A percentile compares a stretch with the other conserved stretches of the same genome.
Conservation (phyloP, 352 stramenopile species). For the Phytopythium mirpurense region DNA sequence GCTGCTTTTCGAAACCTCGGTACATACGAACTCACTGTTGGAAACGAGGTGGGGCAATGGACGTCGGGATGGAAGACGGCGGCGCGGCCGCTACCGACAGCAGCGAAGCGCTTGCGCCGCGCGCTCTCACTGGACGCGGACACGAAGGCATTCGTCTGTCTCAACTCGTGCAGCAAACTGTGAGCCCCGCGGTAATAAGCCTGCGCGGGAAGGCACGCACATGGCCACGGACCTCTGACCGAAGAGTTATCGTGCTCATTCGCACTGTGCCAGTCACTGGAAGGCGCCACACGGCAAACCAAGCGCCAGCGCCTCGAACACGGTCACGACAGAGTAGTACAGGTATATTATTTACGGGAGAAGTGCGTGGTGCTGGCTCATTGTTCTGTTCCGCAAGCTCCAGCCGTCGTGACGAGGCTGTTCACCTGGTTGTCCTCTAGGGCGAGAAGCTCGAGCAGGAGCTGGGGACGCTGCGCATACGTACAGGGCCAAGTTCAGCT, state of each 20-base stretch:
- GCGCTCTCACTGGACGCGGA: neutral
- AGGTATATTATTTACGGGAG: no score
- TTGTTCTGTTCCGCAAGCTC: no score
- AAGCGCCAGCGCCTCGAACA: slow-evolving; percentile 2
- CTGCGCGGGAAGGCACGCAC: neutral
- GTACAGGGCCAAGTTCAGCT: neutral
- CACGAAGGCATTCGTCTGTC: no score
- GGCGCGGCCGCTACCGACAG: neutral
- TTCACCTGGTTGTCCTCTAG: slow-evolving; percentile 24
- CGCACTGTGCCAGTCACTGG: neutral
- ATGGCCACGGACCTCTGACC: neutral
- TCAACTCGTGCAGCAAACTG: no score
- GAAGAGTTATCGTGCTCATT: neutral
- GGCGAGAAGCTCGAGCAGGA: slow-evolving; percentile 45
- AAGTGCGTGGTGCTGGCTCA: no score
- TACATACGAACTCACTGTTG: no score
- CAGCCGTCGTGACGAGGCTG: neutral
- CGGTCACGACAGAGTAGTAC: no score
- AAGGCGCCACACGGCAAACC: neutral
- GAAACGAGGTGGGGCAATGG: neutral
- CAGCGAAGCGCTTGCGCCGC: neutral
- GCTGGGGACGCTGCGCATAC: slow-evolving; percentile 32
- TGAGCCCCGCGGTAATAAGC: no score
- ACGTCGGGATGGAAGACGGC: slow-evolving; percentile 3
- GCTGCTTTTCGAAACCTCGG: no score